phyloP scores from a whole-genome alignment of 441 rosid genomes.

The Erodium trifolium region DNA sequence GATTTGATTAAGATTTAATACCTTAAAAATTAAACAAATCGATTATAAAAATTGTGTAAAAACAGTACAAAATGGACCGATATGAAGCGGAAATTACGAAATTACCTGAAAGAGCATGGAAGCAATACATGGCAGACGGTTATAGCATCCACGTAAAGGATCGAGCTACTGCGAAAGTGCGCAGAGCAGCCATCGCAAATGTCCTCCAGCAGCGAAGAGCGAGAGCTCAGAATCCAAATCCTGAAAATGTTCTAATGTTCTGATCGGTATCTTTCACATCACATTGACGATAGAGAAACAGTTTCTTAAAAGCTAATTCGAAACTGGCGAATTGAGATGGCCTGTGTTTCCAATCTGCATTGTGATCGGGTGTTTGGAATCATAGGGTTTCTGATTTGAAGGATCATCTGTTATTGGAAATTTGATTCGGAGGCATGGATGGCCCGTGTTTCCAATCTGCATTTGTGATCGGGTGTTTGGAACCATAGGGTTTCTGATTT shows the following conservation, averaged over 20 bases:
- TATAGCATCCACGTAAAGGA: not conserved
- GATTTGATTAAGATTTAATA: too few relatives aligned
- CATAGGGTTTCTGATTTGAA: too few relatives aligned
- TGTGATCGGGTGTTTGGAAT: too few relatives aligned
- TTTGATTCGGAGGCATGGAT: too few relatives aligned
- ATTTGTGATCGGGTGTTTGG: slow-evolving; percentile 1
- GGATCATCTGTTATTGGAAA: too few relatives aligned
- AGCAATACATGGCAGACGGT: not conserved
- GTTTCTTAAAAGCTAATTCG: not conserved
- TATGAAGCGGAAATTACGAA: not conserved
- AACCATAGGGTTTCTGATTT: not conserved
- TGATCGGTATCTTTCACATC: too few relatives aligned
- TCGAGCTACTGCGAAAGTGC: not conserved
- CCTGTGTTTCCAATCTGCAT: too few relatives aligned
- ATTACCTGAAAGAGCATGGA: not conserved
- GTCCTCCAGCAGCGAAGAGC: not conserved
- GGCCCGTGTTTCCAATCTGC: not conserved
- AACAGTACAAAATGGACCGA: not conserved
- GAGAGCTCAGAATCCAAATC: slow-evolving; percentile 8
- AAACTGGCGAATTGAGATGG: not conserved
- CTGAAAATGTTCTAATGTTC: not conserved
- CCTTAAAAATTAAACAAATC: too few relatives aligned
- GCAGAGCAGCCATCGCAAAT: not conserved
- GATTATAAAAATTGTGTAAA: too few relatives aligned
- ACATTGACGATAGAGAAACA: not conserved